phyloP scores from a whole-genome alignment of 2,329 filamentous ascomycete genomes.

The Dendryphion nanum region DNA sequence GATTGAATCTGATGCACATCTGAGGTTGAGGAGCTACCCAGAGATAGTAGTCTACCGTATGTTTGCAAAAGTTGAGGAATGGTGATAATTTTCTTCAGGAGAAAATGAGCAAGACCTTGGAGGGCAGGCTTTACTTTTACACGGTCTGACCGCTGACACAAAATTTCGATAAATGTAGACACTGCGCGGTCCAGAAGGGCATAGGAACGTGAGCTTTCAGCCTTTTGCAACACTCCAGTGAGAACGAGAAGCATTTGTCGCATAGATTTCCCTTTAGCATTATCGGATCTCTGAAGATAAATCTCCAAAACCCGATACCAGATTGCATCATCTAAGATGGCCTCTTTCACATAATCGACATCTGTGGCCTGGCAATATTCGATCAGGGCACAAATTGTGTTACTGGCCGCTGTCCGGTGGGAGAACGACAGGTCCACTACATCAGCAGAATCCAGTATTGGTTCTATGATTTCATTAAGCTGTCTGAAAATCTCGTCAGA shows the following conservation, averaged over 20 bases:
- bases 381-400: constrained; percentile 46
- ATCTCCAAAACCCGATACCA: constrained; percentile 42
- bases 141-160: constrained; percentile 60
- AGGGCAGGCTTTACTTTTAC: constrained; percentile 69
- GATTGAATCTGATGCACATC: constrained; percentile 9
- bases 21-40: constrained; percentile 8
- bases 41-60: constrained; percentile 36
- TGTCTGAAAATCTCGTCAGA: constrained; percentile 27
- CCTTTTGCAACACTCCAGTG: constrained; percentile 35
- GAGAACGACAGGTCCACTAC: constrained; percentile 28
- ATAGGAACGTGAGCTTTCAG: constrained; percentile 15
- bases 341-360: constrained; percentile 20
- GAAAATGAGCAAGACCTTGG: constrained; percentile 64
- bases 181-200: constrained; percentile 23
- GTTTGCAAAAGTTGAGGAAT: constrained; percentile 38
- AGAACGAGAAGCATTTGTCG: constrained; percentile 46
- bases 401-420: constrained; percentile 48
- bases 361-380: constrained; percentile 38
- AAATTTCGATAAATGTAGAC: constrained; percentile 55
- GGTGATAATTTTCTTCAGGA: constrained; percentile 59
- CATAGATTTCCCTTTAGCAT: constrained; percentile 48
- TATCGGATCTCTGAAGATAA: constrained; percentile 43
- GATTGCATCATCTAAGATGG: constrained; percentile 35
- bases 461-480: constrained; percentile 24
- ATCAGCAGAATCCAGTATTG: constrained; percentile 34